A percentile compares a stretch with the other conserved stretches of the same genome.
phyloP scores from a whole-genome alignment of 805 yeast species.

The Nakazawaea molendinolei region DNA sequence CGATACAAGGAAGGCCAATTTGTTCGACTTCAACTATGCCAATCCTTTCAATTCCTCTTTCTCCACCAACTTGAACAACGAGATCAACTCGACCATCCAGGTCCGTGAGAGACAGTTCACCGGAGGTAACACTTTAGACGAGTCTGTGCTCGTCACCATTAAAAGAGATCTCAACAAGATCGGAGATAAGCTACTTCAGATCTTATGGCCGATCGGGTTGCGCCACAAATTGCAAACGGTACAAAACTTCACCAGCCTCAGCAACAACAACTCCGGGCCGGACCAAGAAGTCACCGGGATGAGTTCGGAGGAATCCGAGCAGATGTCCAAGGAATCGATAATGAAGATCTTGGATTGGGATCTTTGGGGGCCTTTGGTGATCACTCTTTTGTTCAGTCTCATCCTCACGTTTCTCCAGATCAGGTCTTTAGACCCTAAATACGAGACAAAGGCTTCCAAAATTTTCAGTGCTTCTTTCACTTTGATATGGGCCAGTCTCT shows the following conservation, averaged over 20 bases:
- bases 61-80: conserved; percentile 15
- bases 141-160: conserved; percentile 44
- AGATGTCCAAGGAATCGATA: conserved; percentile 27
- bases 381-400: conserved; percentile 41
- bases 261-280: conserved; percentile 11
- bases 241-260: conserved; percentile 16
- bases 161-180: conserved; percentile 26
- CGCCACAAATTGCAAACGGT: conserved; percentile 23
- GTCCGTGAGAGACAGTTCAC: conserved; percentile 42
- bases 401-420: conserved; percentile 38
- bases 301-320: conserved; percentile 20
- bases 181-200: conserved; percentile 27
- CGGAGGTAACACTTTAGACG: conserved; percentile 55
- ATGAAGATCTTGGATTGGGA: conserved; percentile 48
- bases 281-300: conserved; percentile 15
- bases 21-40: conserved; percentile 26
- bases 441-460: conserved; percentile 31
- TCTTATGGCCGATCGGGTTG: conserved; percentile 30
- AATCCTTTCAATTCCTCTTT: conserved; percentile 24
- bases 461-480: conserved; percentile 50
- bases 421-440: conserved; percentile 21
- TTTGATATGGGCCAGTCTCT: conserved; percentile 42
- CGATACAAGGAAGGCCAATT: too few relatives aligned
- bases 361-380: conserved; percentile 55
- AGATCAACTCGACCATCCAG: conserved; percentile 25